Evolutionary conservation across 2,329 filamentous ascomycete genomes (phyloP).

Genomic region (Lecanoromycetidae sp.): DNA sequence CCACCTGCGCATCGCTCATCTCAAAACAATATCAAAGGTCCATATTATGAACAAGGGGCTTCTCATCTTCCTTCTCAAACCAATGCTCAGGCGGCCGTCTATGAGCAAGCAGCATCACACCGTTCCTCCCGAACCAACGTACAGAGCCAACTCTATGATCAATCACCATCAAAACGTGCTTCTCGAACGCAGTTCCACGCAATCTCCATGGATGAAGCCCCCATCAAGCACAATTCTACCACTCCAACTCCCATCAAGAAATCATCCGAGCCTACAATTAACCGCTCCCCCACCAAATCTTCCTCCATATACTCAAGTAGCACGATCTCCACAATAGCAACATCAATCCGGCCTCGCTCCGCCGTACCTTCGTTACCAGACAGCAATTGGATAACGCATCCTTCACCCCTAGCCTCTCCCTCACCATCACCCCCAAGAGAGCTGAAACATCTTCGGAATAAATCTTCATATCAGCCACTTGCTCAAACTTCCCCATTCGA

Average conservation of each 20-base stretch:
- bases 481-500: conserved; percentile 25
- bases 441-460: conserved; percentile 22
- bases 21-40: conserved; percentile 17
- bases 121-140: conserved; percentile 25
- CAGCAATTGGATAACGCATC: conserved; percentile 32
- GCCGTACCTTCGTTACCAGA: conserved; percentile 20
- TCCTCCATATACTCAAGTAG: conserved; percentile 13
- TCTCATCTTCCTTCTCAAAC: conserved; percentile 25
- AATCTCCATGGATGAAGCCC: not conserved
- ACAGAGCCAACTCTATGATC: conserved; percentile 18
- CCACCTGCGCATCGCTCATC: conserved; percentile 35
- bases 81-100: conserved; percentile 22
- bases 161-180: not conserved
- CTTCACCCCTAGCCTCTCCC: conserved; percentile 26
- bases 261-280: conserved; percentile 1
- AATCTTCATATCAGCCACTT: conserved; percentile 25
- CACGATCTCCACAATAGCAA: conserved; percentile 13
- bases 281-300: conserved; percentile 16
- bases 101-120: conserved; percentile 17
- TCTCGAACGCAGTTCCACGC: not conserved
- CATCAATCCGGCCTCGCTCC: conserved; percentile 12
- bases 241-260: not conserved
- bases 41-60: conserved; percentile 4
- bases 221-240: not conserved
- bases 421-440: conserved; percentile 21